Conservation (phyloP, 2,329 filamentous ascomycete species). For the Botrytis aclada region DNA sequence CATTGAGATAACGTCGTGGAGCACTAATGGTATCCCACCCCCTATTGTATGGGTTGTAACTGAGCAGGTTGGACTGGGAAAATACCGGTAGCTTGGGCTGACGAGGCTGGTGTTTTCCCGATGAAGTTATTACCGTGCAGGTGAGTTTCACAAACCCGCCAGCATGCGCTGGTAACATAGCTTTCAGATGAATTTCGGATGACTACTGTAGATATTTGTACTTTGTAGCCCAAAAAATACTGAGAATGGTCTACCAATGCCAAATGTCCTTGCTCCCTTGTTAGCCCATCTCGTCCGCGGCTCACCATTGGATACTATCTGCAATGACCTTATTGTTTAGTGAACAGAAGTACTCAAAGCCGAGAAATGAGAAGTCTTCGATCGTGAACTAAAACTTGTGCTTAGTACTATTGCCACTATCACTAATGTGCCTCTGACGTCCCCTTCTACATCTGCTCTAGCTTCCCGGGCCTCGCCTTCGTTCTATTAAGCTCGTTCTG, state of each 20-base stretch:
- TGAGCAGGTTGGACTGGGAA: background rate
- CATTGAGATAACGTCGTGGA: background rate
- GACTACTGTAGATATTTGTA: background rate
- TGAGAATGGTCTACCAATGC: background rate
- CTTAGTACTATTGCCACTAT: background rate
- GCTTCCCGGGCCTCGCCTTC: background rate
- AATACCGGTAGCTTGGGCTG: background rate
- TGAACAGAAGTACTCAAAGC: background rate
- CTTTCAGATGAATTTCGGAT: background rate
- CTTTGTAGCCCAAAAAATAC: background rate
- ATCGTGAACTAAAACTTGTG: background rate
- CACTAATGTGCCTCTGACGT: background rate
- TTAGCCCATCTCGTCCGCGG: background rate
- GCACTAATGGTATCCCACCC: background rate
- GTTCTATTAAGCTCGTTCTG: background rate
- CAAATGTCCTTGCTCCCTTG: background rate
- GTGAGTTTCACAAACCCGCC: background rate
- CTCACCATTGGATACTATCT: background rate
- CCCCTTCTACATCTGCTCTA: background rate
- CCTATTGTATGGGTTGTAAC: background rate
- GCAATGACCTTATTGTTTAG: background rate
- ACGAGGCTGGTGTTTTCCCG: background rate
- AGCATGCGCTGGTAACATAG: background rate
- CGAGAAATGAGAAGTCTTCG: background rate
- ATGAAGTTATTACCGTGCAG: background rate